Evolutionary conservation across 2,329 filamentous ascomycete species (phyloP), one percentile per base, ranked within the genome.

Genomic region (Teratosphaeria zuluensis): DNA sequence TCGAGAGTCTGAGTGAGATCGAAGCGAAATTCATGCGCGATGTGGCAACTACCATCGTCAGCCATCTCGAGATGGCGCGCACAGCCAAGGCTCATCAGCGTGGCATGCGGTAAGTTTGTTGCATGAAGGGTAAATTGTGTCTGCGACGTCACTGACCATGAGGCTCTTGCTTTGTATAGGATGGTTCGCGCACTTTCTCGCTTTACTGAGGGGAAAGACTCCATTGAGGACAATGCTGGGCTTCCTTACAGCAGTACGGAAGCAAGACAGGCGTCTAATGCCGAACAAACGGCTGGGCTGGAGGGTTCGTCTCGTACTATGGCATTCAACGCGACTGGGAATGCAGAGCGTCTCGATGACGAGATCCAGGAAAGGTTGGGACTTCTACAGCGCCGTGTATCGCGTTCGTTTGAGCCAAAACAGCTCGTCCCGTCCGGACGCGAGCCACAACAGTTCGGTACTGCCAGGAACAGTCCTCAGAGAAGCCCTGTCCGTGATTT

Each of bases 1-100:
- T 4, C 19, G 42, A 48, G 42, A n/a, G 19, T 19, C 8, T 48
- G 42, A 48, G 16, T 21, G 42, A n/a, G 42, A 8, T 21, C 7
- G 54, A 60, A 19, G 31, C 55, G 16, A 62, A 63, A 4, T 69
- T 68, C 62, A 66, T 74, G 46, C 63, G 64, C 46, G 65, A 65
- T 31, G 70, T 72, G 59, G 68, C 69, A 11, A 60, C 64, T 16
- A 69, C 70, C 24, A 65, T 73, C 0, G 70, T 73, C 59, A 60
- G 65, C 33, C 71, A 74, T 59, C 59, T 73, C 35, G 71, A 73
- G 46, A 68, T 68, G 63, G 60, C 66, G 19, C 66, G 68, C 53
- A 71, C 73, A 46, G 69, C 67, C 31, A 68, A 68, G 19, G 72
- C 72, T 24, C 62, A 68, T 3, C 60, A 60, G 54, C 64, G 63